Evolutionary conservation across 306 rosid genomes (phyloP).

Genomic region (Delonix regia): DNA sequence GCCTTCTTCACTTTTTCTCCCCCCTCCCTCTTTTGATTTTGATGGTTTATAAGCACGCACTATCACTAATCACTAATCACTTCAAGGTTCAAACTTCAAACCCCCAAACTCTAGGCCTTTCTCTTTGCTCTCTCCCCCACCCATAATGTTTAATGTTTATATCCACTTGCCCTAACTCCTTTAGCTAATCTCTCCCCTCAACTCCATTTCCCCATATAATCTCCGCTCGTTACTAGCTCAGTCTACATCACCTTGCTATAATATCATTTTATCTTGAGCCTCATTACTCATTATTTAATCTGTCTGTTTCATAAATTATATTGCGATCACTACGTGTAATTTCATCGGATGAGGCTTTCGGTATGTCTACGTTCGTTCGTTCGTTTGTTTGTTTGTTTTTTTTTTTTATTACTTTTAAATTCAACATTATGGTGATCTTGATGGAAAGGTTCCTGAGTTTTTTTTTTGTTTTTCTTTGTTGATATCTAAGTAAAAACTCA

Average conservation of each 20-base stretch:
- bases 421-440: background rate
- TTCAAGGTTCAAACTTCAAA: background rate
- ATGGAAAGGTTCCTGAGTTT: background rate
- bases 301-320: background rate
- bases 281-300: background rate
- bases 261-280: constrained; percentile 16
- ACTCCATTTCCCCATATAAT: background rate
- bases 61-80: background rate
- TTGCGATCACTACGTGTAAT: background rate
- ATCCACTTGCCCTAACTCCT: constrained; percentile 9
- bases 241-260: constrained; percentile 14
- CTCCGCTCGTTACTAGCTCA: constrained; percentile 29
- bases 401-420: background rate
- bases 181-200: background rate
- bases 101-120: no score
- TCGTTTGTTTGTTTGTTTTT: no score
- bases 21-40: background rate
- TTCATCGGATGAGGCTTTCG: background rate
- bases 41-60: constrained; percentile 30
- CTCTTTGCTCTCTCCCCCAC: background rate
- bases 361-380: constrained; percentile 19
- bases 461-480: constrained; percentile 3
- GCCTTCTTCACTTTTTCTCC: constrained; percentile 35
- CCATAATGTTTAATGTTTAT: constrained; percentile 26
- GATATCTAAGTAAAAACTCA: no score